A percentile compares a stretch with the other conserved stretches of the same genome.
Evolutionary conservation across 768 basidiomycete species (phyloP).

Genomic region (Macrocybe gigantea): DNA sequence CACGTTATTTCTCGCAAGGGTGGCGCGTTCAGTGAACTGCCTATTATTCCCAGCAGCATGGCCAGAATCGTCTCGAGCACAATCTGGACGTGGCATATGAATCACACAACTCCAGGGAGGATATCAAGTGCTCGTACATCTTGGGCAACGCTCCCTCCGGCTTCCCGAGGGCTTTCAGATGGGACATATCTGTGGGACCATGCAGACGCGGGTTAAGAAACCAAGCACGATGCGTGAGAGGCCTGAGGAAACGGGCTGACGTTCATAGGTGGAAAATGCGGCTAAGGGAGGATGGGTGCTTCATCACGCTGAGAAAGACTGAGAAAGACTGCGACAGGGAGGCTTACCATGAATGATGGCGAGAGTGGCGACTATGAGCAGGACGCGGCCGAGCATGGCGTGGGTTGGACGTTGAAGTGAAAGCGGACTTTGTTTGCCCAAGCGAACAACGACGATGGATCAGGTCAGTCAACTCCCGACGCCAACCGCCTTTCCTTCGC

Average conservation of each 20-base stretch:
- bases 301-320: conserved; percentile 1
- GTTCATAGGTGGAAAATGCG: conserved; percentile 77
- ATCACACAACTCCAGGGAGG: not conserved
- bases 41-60: conserved; percentile 63
- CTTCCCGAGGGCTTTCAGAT: conserved; percentile 67
- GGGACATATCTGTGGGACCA: conserved; percentile 57
- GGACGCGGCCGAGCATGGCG: conserved; percentile 40
- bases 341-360: conserved; percentile 49
- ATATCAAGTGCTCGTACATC: conserved; percentile 35
- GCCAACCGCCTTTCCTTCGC: no score
- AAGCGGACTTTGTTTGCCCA: no score
- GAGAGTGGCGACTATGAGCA: conserved; percentile 41
- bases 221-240: not conserved
- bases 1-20: conserved; percentile 77
- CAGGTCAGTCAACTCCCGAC: no score
- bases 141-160: conserved; percentile 57
- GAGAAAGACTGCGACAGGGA: not conserved
- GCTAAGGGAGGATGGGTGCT: conserved; percentile 33
- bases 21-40: conserved; percentile 66
- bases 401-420: conserved; percentile 3
- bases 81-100: conserved; percentile 37
- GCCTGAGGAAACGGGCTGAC: conserved; percentile 33
- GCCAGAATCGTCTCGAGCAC: conserved; percentile 59
- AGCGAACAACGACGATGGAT: no score
- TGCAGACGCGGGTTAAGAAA: not conserved